Conservation (phyloP, 306 rosid genomes). For the Prinsepia uniflora region DNA sequence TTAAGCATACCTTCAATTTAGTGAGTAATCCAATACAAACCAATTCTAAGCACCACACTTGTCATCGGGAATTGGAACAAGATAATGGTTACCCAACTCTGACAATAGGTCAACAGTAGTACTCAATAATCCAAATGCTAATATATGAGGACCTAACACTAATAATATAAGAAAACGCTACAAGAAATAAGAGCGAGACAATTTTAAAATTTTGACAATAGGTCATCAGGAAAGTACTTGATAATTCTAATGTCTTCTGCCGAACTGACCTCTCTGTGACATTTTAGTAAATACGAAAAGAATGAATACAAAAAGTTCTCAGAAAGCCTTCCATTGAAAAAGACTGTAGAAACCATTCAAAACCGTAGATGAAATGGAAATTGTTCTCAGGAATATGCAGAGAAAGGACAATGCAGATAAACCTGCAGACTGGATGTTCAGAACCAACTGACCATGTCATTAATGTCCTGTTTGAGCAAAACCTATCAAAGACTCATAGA, state of each 20-base stretch:
- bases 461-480: too few species aligned
- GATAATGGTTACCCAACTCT: too few species aligned
- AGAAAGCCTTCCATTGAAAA: background rate
- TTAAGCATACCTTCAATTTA: too few species aligned
- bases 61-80: too few species aligned
- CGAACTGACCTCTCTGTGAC: background rate
- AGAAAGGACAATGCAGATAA: background rate
- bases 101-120: too few species aligned
- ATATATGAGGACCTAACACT: background rate
- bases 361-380: background rate
- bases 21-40: too few species aligned
- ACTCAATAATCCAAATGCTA: too few species aligned
- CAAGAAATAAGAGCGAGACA: background rate
- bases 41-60: too few species aligned
- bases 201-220: background rate
- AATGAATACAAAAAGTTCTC: background rate
- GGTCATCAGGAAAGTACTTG: background rate
- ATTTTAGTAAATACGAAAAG: background rate
- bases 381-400: background rate
- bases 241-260: background rate
- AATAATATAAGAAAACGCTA: background rate
- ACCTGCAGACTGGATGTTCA: background rate
- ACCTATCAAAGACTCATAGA: too few species aligned
- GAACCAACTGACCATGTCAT: background rate
- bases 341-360: too few species aligned